phyloP scores from a whole-genome alignment of 2,329 filamentous ascomycete genomes.

The Colletotrichum tamarilloi region DNA sequence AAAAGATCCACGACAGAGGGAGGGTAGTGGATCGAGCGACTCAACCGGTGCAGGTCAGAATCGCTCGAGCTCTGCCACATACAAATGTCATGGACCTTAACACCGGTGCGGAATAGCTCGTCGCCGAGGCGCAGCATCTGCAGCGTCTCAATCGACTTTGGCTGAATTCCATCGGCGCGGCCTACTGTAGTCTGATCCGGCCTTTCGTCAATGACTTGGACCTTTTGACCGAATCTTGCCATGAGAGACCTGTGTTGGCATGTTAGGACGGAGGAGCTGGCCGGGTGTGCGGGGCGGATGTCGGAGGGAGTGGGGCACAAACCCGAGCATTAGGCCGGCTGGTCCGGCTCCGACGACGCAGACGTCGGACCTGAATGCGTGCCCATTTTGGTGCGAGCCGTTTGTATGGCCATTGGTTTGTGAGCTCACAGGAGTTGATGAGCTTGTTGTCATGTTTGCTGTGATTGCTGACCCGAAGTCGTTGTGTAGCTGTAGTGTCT shows the following conservation, averaged over 20 bases:
- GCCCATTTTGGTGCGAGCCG: background rate
- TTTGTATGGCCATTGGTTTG: background rate
- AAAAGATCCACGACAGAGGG: conserved; percentile 44
- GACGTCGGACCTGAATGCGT: conserved; percentile 3
- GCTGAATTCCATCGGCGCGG: conserved; percentile 24
- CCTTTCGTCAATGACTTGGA: conserved; percentile 19
- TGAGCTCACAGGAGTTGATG: background rate
- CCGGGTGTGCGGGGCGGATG: background rate
- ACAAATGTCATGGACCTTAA: conserved; percentile 45
- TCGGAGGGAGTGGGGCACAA: conserved; percentile 4
- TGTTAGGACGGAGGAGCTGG: background rate
- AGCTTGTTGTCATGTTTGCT: conserved; percentile 14
- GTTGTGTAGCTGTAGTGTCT: background rate
- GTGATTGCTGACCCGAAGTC: background rate
- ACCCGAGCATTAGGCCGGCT: conserved; percentile 32
- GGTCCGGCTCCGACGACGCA: conserved; percentile 28
- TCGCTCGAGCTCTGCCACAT: conserved; percentile 22
- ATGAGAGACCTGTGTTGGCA: conserved; percentile 8
- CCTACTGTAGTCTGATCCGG: conserved; percentile 13
- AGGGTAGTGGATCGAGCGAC: conserved; percentile 37
- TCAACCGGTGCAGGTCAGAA: conserved; percentile 40
- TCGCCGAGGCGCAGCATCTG: conserved; percentile 24
- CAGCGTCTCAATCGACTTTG: conserved; percentile 25
- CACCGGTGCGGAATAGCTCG: conserved; percentile 16
- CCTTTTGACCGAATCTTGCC: conserved; percentile 22